phyloP scores from a whole-genome alignment of 305 asterid genomes.

The Fraxinus angustifolia region DNA sequence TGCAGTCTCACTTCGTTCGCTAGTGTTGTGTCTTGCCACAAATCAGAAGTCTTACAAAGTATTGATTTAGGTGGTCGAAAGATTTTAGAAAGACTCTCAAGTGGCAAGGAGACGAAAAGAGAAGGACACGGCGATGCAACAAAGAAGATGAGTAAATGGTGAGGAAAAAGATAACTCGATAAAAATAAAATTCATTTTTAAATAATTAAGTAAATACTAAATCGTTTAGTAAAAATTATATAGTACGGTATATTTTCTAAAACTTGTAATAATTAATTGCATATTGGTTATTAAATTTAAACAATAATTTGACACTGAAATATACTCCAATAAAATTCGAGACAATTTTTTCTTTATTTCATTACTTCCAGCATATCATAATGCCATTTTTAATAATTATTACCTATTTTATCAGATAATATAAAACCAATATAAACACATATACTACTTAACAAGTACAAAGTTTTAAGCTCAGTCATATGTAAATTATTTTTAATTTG shows the following conservation, averaged over 20 bases:
- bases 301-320: background rate
- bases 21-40: background rate
- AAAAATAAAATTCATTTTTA: background rate
- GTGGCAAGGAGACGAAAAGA: background rate
- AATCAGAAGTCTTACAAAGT: background rate
- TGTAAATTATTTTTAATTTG: too few relatives aligned
- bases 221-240: too few relatives aligned
- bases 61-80: background rate
- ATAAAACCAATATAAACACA: background rate
- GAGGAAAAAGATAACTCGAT: background rate
- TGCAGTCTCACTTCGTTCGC: background rate
- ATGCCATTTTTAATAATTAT: background rate
- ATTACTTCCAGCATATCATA: background rate
- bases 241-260: background rate
- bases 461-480: background rate
- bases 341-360: background rate
- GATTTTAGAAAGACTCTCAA: background rate
- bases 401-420: background rate
- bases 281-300: background rate
- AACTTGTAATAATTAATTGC: background rate
- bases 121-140: background rate
- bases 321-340: background rate
- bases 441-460: background rate
- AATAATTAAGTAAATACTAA: background rate
- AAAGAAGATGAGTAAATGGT: background rate